Base-by-base conservation (phyloP, 805 yeast species). In the Torulaspora franciscae region DNA sequence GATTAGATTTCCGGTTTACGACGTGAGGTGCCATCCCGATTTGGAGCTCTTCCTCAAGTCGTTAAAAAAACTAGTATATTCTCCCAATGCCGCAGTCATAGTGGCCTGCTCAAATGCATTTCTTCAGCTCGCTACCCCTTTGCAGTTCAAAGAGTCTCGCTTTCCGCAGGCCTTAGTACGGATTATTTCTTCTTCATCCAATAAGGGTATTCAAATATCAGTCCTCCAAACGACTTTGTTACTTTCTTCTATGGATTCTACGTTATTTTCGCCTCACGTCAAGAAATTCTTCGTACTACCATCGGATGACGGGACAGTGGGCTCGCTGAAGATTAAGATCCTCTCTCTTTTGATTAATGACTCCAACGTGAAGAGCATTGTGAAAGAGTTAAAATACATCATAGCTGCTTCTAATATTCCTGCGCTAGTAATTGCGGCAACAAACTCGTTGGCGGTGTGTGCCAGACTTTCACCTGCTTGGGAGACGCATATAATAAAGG, bases 361-460 rank as follows among this genome's bases (percentile, higher is more conserved):
- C 30, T 58, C 65, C 8, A 85, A 77, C 54, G 75, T 79, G 35
- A 69, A 71, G 15, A 46, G 56, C 2, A 72, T 86, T 4, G 64
- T 83, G 25, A 70, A 73, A 26, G 95, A 88, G 59, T 62, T 89
- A 25, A 82, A 81, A 57, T 78, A 79, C 57, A 75, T 78, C 48
- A 76, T 79, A 0, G 47, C 66, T 8, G 47, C 57, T 14, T 55
- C 64, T 10, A 46, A 55, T 1, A 45, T 53, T 42, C 58, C 55
- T 35, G 50, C 30, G 19, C 63, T 72, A 5, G 61, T 69, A 3
- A 54, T 50, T 14, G 76, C 74, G 35, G 74, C 89, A 1, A 75
- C 88, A 9, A 74, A 75, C 42, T 75, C 84, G 1, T 67, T 89
- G 29, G 84, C 85, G 0, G 62, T 72, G 6, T 81, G 86, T 52